Conservation (phyloP, 495 filamentous ascomycete species). For the Aspergillus cavernicola region DNA sequence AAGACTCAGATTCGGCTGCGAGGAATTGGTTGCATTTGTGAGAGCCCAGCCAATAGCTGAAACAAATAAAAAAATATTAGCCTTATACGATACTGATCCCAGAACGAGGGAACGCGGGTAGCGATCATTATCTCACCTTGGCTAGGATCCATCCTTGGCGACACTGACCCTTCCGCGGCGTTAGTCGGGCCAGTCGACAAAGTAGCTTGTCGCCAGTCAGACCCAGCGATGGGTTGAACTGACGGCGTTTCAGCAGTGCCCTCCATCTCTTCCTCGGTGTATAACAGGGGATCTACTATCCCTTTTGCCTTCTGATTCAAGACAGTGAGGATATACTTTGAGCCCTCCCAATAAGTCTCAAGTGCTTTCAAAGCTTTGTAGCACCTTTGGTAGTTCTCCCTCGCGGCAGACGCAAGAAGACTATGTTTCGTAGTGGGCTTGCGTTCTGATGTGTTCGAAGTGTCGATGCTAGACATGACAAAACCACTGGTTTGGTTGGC, state of each 20-base stretch:
- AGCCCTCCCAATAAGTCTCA: slow-evolving; percentile 77
- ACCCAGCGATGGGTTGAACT: slow-evolving; percentile 38
- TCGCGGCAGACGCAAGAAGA: slow-evolving; percentile 69
- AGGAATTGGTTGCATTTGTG: slow-evolving; percentile 77
- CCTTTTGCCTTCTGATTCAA: slow-evolving; percentile 85
- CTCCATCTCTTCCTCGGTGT: slow-evolving; percentile 74
- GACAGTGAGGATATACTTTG: slow-evolving; percentile 80
- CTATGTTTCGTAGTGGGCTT: slow-evolving; percentile 63
- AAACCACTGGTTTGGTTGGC: slow-evolving; percentile 40
- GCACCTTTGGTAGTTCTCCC: slow-evolving; percentile 75
- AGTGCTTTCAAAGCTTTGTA: slow-evolving; percentile 75
- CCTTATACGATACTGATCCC: slow-evolving; percentile 7
- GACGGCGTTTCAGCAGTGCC: slow-evolving; percentile 44
- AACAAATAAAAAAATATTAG: slow-evolving; percentile 35
- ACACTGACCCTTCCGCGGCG: slow-evolving; percentile 26
- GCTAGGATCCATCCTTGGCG: slow-evolving; percentile 46
- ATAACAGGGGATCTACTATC: slow-evolving; percentile 75
- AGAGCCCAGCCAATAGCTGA: slow-evolving; percentile 72
- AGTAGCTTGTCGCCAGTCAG: slow-evolving; percentile 40
- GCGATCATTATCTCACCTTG: slow-evolving; percentile 40
- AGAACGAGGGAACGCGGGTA: slow-evolving; percentile 14
- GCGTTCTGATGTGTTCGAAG: slow-evolving; percentile 31
- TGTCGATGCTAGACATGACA: slow-evolving; percentile 37
- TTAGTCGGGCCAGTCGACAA: slow-evolving; percentile 24
- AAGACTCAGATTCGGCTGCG: slow-evolving; percentile 71